A percentile compares a stretch with the other conserved stretches of the same genome.
phyloP scores from a whole-genome alignment of 495 filamentous ascomycete genomes.

The Penicillium turbatum region DNA sequence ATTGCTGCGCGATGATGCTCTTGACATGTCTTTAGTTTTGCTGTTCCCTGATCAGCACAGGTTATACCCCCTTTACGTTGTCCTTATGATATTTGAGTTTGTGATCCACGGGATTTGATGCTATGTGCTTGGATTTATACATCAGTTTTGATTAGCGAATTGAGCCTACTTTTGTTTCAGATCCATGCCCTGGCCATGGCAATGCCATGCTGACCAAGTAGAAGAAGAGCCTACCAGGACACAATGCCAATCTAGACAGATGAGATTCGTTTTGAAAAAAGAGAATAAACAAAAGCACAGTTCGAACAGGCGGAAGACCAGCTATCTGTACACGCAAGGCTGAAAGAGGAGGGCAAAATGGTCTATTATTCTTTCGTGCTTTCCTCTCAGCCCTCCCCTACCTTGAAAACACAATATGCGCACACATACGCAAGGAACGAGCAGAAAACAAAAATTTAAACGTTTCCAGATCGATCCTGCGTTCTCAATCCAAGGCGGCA shows the following conservation, averaged over 20 bases:
- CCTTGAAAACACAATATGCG: constrained; percentile 32
- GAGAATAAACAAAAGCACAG: constrained; percentile 36
- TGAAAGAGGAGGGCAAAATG: constrained; percentile 19
- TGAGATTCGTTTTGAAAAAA: constrained; percentile 33
- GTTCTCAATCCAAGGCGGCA: constrained; percentile 28
- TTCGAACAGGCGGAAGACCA: constrained; percentile 43
- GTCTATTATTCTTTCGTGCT: constrained; percentile 29
- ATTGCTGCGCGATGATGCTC: neutral
- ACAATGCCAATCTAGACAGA: constrained; percentile 30
- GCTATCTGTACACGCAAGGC: constrained; percentile 51
- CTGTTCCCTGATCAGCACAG: neutral
- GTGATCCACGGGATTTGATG: neutral
- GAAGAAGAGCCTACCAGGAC: constrained; percentile 4
- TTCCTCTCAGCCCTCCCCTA: constrained; percentile 18
- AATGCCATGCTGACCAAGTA: neutral
- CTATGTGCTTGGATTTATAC: neutral
- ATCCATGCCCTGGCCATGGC: neutral
- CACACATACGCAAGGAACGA: constrained; percentile 17
- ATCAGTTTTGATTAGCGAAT: neutral
- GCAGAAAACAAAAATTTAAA: constrained; percentile 5
- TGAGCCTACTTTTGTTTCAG: neutral
- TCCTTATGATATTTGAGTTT: neutral
- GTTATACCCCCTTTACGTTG: neutral
- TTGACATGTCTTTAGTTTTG: neutral
- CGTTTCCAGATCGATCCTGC: constrained; percentile 12